phyloP scores from a whole-genome alignment of 1,139 yeast species.

The Pichiaceae sp. region DNA sequence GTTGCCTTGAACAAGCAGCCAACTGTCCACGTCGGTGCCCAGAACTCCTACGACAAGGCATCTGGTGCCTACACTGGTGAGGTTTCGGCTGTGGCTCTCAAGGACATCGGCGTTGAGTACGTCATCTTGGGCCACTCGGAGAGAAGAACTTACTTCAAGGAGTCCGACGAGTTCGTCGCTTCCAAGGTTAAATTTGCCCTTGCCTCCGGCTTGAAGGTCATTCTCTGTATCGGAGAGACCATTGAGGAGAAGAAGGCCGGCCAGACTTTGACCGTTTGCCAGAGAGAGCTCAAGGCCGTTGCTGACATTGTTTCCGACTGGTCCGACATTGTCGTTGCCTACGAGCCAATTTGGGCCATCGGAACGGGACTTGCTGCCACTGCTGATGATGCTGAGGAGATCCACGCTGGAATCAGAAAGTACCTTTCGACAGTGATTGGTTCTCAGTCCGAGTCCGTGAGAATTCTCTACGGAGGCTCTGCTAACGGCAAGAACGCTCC shows the following conservation, averaged over 20 bases:
- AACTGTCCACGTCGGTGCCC: slow-evolving; percentile 79
- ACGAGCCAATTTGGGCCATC: slow-evolving; percentile 99
- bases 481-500: slow-evolving; percentile 93
- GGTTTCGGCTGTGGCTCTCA: slow-evolving; percentile 77
- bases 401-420: slow-evolving; percentile 83
- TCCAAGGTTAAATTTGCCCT: slow-evolving; percentile 92
- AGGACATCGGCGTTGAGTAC: slow-evolving; percentile 93
- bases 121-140: slow-evolving; percentile 97
- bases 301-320: slow-evolving; percentile 80
- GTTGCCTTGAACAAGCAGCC: slow-evolving; percentile 59
- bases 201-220: slow-evolving; percentile 80
- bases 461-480: slow-evolving; percentile 98
- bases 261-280: slow-evolving; percentile 76
- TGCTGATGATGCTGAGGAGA: slow-evolving; percentile 93
- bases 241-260: slow-evolving; percentile 90
- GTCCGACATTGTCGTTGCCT: slow-evolving; percentile 89
- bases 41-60: slow-evolving; percentile 79
- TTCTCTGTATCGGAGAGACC: slow-evolving; percentile 96
- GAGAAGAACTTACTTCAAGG: slow-evolving; percentile 92
- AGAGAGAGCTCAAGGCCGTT: slow-evolving; percentile 88
- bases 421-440: slow-evolving; percentile 76
- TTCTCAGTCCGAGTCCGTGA: slow-evolving; percentile 65
- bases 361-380: slow-evolving; percentile 99
- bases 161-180: slow-evolving; percentile 86
- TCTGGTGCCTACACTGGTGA: slow-evolving; percentile 99